Evolutionary conservation across 495 filamentous ascomycete genomes (phyloP), one percentile per base, ranked within the genome.

Genomic region (Neurospora sp.): DNA sequence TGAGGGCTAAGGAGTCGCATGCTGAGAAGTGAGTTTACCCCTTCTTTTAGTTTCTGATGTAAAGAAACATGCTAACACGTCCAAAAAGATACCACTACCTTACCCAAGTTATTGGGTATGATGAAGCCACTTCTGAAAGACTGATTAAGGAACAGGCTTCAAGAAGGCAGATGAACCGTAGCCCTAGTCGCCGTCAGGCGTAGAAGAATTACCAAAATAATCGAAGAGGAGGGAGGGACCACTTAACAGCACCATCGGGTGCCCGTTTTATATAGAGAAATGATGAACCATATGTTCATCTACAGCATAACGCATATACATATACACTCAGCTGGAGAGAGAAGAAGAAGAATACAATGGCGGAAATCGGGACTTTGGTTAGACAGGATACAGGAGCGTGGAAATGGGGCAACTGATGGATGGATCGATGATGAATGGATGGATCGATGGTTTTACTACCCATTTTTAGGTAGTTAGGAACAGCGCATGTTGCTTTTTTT

Each of bases 1-100:
- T 92, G 73, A 90, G 90, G 84, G 88, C 40, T 86, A 86, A 75
- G 88, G 92, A 80, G 88, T 89, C 71, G 86, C 90, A 88, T 17
- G 82, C 75, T 35, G 83, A 82, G 71, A 85, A 80, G 84, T 86
- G 71, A 82, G 83, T 79, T 31, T 3, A 10, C 10, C 4, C 7
- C 8, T 20, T 22, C 27, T 59, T 7, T 40, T 48, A 2, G 70
- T 3, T 12, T 27, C 9, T 71, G 2, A n/a, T 39, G 9, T 39
- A 42, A 45, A 38, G 7, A 65, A 10, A 20, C 27, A 44, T 69
- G 35, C 80, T 81, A 61, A 82, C 69, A 22, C 9, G n/a, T 12
- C 42, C 3, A 10, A 16, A 17, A 53, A 85, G 84, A 74, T 77
- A 85, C 39, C 77, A 78, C 48, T 86, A 86, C 73, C 78, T 86